Conservation (phyloP, 331 rosid genomes). For the Erythrophleum ivorense region DNA sequence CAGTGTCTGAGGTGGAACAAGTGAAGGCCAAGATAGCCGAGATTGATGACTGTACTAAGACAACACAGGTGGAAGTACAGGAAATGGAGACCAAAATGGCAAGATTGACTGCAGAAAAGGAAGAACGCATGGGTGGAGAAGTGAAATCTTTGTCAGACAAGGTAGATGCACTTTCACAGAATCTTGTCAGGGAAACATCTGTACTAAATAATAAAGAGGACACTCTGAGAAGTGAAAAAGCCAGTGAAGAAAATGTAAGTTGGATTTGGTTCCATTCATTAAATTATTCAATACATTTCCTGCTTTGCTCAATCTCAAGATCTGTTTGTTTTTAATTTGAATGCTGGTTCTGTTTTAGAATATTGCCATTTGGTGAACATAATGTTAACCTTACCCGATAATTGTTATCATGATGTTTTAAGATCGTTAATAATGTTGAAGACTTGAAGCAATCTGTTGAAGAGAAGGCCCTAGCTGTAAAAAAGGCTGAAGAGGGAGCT, state of each 20-base stretch:
- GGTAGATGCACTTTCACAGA: slow-evolving; percentile 74
- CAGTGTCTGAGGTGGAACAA: slow-evolving; percentile 74
- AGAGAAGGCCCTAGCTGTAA: slow-evolving; percentile 74
- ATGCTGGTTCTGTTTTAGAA: slow-evolving; percentile 13
- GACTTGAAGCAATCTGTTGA: slow-evolving; percentile 79
- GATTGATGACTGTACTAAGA: slow-evolving; percentile 61
- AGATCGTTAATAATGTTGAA: slow-evolving; percentile 79
- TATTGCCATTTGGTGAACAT: slow-evolving; percentile 22
- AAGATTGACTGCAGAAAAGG: slow-evolving; percentile 80
- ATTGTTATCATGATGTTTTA: slow-evolving; percentile 41
- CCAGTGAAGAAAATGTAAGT: slow-evolving; percentile 74
- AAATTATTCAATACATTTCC: slow-evolving; percentile 22
- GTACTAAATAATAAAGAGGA: slow-evolving; percentile 76
- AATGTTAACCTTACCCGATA: slow-evolving; percentile 11
- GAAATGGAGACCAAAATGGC: slow-evolving; percentile 76
- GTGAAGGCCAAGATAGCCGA: slow-evolving; percentile 72
- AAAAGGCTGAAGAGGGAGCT: slow-evolving; percentile 88
- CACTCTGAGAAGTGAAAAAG: slow-evolving; percentile 74
- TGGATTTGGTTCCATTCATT: slow-evolving; percentile 11
- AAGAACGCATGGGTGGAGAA: slow-evolving; percentile 93
- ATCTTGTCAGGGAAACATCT: slow-evolving; percentile 83
- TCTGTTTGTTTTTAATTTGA: background rate
- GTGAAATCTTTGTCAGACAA: slow-evolving; percentile 75
- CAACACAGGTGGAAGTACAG: slow-evolving; percentile 56
- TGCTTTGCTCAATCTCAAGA: slow-evolving; percentile 27